Evolutionary conservation across 345 rosid species (phyloP).

Genomic region (Gossypium anomalum): DNA sequence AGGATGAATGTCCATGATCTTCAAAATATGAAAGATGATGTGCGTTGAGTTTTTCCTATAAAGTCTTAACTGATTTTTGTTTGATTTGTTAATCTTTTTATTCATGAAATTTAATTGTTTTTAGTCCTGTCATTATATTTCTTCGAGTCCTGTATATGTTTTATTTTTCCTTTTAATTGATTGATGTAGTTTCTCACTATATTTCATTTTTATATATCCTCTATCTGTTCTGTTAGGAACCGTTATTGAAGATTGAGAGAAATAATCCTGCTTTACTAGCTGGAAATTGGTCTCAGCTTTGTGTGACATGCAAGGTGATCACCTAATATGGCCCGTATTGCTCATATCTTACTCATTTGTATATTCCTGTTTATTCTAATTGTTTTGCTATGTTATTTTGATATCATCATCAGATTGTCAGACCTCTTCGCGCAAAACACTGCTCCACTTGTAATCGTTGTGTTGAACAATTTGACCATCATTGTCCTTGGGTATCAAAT

Average conservation of each 20-base stretch:
- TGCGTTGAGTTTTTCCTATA: slow-evolving; percentile 26
- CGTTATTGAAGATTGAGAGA: slow-evolving; percentile 81
- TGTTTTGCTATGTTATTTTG: slow-evolving; percentile 18
- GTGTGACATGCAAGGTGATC: slow-evolving; percentile 94
- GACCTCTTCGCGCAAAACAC: slow-evolving; percentile 97
- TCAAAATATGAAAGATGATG: slow-evolving; percentile 90
- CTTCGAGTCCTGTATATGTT: background rate
- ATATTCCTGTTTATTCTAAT: slow-evolving; percentile 5
- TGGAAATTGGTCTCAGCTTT: slow-evolving; percentile 98
- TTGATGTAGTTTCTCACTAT: background rate
- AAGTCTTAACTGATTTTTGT: background rate
- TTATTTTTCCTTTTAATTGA: background rate
- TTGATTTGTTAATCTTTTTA: background rate
- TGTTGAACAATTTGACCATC: slow-evolving; percentile 98
- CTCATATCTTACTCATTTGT: background rate
- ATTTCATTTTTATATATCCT: background rate
- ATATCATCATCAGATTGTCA: slow-evolving; percentile 58
- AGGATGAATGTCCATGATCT: slow-evolving; percentile 73
- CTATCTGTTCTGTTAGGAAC: slow-evolving; percentile 21
- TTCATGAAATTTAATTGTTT: background rate
- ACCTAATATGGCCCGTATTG: slow-evolving; percentile 8
- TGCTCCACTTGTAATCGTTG: slow-evolving; percentile 92
- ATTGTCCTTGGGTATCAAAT: slow-evolving; percentile 98
- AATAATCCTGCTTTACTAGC: slow-evolving; percentile 89
- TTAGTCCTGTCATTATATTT: background rate